These are phyloP conservation scores for Penicillium sp. DNA, from an alignment of 2,329 filamentous ascomycete genomes.

Conservation along the genomic window DNA sequence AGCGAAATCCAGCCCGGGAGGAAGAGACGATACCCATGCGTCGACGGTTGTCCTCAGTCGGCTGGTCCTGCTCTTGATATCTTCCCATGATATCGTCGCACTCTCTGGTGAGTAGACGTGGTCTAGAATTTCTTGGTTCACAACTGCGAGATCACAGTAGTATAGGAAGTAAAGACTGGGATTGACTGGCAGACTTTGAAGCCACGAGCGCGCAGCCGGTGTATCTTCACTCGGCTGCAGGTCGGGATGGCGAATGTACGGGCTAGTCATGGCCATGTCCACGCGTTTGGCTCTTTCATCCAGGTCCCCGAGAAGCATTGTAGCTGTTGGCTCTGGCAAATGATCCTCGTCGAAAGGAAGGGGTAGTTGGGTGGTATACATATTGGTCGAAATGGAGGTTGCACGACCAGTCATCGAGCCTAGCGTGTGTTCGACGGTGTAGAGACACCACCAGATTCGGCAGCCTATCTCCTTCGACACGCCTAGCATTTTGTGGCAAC, in stretches of 20 bases:
- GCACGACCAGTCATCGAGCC: constrained; percentile 34
- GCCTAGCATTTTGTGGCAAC: constrained; percentile 21
- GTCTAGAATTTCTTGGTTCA: constrained; percentile 26
- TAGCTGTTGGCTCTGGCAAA: constrained; percentile 14
- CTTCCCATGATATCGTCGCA: background rate
- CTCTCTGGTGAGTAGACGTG: constrained; percentile 24
- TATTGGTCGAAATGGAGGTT: constrained; percentile 21
- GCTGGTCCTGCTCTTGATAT: background rate
- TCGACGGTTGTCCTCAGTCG: constrained; percentile 3
- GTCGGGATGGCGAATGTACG: background rate
- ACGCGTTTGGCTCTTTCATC: constrained; percentile 1
- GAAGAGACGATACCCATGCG: constrained; percentile 5
- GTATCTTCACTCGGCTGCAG: background rate
- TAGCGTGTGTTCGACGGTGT: constrained; percentile 30
- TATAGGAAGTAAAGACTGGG: constrained; percentile 26
- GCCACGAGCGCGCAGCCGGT: background rate
- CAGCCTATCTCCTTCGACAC: constrained; percentile 31
- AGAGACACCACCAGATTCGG: constrained; percentile 36
- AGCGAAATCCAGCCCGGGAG: constrained; percentile 4
- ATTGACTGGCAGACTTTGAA: constrained; percentile 3
- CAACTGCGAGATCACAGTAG: constrained; percentile 23
- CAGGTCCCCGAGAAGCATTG: constrained; percentile 2
- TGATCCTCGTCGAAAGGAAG: constrained; percentile 13
- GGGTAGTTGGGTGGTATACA: constrained; percentile 12
- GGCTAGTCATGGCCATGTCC: constrained; percentile 9